Conservation (phyloP, 2,329 filamentous ascomycete genomes). For the Sphaerulina populicola region DNA sequence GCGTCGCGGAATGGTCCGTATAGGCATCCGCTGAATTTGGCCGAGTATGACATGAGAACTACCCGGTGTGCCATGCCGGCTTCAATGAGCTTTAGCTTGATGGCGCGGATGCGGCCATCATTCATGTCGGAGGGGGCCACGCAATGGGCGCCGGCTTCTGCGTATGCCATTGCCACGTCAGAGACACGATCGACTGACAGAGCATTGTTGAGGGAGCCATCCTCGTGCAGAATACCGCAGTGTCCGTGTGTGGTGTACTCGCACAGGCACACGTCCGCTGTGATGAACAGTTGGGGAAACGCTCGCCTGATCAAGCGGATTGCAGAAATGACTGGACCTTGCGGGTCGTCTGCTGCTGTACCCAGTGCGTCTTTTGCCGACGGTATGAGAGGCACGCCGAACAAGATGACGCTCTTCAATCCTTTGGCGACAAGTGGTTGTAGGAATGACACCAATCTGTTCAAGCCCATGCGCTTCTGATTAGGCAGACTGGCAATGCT, state of each 20-base stretch:
- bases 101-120: slow-evolving; percentile 90
- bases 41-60: slow-evolving; percentile 93
- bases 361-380: slow-evolving; percentile 83
- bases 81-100: slow-evolving; percentile 96
- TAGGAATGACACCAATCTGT: slow-evolving; percentile 75
- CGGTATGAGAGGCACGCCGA: slow-evolving; percentile 78
- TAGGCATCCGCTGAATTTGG: slow-evolving; percentile 92
- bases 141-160: slow-evolving; percentile 90
- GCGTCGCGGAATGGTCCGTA: slow-evolving; percentile 98
- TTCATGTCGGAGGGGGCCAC: slow-evolving; percentile 99
- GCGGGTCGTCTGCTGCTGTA: slow-evolving; percentile 83
- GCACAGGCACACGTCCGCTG: slow-evolving; percentile 90
- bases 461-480: slow-evolving; percentile 79
- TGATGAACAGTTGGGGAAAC: slow-evolving; percentile 87
- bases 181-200: slow-evolving; percentile 90
- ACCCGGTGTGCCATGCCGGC: slow-evolving; percentile 85
- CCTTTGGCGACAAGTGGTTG: slow-evolving; percentile 82
- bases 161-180: slow-evolving; percentile 95
- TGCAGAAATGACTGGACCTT: slow-evolving; percentile 79
- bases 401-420: slow-evolving; percentile 85
- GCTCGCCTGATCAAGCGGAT: slow-evolving; percentile 75
- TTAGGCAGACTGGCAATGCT: slow-evolving; percentile 84
- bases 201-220: slow-evolving; percentile 85
- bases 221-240: slow-evolving; percentile 89
- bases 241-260: slow-evolving; percentile 98